phyloP scores from a whole-genome alignment of 805 yeast genomes.

The Nakazawaea holstii region DNA sequence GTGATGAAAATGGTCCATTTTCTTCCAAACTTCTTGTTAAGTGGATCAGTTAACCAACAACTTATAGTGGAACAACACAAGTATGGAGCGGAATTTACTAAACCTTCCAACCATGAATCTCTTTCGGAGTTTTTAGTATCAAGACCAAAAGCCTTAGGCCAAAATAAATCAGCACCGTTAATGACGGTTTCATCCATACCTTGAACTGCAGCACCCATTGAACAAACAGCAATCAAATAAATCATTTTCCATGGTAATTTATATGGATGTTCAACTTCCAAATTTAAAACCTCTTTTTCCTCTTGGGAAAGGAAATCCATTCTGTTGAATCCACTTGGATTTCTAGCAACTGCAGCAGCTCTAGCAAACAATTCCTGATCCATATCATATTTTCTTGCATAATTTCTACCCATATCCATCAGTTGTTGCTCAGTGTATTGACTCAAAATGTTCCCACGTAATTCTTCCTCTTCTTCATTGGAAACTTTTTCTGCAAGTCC shows the following conservation, averaged over 20 bases:
- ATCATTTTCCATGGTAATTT: conserved; percentile 39
- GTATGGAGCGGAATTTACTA: conserved; percentile 68
- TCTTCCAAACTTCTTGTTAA: conserved; percentile 54
- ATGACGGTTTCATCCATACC: conserved; percentile 79
- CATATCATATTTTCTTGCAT: conserved; percentile 50
- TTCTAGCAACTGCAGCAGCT: conserved; percentile 65
- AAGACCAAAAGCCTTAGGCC: conserved; percentile 51
- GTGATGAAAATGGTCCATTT: conserved; percentile 63
- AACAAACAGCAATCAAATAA: conserved; percentile 57
- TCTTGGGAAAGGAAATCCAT: conserved; percentile 51
- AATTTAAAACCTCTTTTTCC: conserved; percentile 45
- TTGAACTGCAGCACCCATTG: conserved; percentile 74
- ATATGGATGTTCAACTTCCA: conserved; percentile 44
- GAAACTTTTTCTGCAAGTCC: conserved; percentile 4
- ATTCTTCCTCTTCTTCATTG: background rate
- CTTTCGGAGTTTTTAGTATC: conserved; percentile 34
- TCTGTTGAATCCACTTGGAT: conserved; percentile 50
- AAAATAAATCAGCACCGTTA: conserved; percentile 65
- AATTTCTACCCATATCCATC: conserved; percentile 64
- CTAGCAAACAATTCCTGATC: conserved; percentile 55
- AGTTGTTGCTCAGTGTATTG: conserved; percentile 60
- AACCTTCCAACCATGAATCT: conserved; percentile 54
- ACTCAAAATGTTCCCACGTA: conserved; percentile 38
- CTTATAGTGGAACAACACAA: conserved; percentile 55
- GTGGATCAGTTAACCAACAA: conserved; percentile 60